phyloP scores from a whole-genome alignment of 192 early-diverging fungal species.

The Kappamyces sp. region DNA sequence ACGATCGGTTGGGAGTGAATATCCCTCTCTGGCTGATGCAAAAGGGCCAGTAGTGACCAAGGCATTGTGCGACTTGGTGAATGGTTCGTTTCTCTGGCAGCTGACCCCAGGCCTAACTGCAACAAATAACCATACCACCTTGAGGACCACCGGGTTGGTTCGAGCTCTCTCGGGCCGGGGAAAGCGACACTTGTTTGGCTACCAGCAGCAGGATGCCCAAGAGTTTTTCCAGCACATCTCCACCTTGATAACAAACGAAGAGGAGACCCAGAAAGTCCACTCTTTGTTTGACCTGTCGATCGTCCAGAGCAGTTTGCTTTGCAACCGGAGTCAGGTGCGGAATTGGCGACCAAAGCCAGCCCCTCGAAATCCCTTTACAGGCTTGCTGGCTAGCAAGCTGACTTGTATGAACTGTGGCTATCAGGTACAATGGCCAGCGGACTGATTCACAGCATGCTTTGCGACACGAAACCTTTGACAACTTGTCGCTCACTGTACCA shows the following conservation, averaged over 20 bases:
- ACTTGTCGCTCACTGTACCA: slow-evolving; percentile 66
- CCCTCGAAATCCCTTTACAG: slow-evolving; percentile 63
- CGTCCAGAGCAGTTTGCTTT: slow-evolving; percentile 9
- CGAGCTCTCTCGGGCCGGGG: slow-evolving; percentile 27
- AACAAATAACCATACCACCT: slow-evolving; percentile 12
- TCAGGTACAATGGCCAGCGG: slow-evolving; percentile 30
- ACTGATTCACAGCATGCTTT: slow-evolving; percentile 45
- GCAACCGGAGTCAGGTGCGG: not conserved
- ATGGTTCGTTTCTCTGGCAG: slow-evolving; percentile 4
- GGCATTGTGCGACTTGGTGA: slow-evolving; percentile 20
- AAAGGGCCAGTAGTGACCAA: slow-evolving; percentile 14
- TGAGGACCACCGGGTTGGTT: slow-evolving; percentile 26
- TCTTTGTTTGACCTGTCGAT: not conserved
- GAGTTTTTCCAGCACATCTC: slow-evolving; percentile 80
- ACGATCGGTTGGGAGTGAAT: slow-evolving; percentile 1
- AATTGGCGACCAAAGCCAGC: not conserved
- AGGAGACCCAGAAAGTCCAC: slow-evolving; percentile 7
- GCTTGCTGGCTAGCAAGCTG: slow-evolving; percentile 66
- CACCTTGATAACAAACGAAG: slow-evolving; percentile 62
- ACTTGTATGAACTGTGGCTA: slow-evolving; percentile 77
- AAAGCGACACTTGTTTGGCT: slow-evolving; percentile 29
- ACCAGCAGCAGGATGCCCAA: slow-evolving; percentile 75
- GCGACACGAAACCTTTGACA: slow-evolving; percentile 77
- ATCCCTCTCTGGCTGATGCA: slow-evolving; percentile 4
- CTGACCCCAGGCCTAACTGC: slow-evolving; percentile 15